Evolutionary conservation across 148 eudicot species (phyloP).

Genomic region (Mesembryanthemum crystallinum): DNA sequence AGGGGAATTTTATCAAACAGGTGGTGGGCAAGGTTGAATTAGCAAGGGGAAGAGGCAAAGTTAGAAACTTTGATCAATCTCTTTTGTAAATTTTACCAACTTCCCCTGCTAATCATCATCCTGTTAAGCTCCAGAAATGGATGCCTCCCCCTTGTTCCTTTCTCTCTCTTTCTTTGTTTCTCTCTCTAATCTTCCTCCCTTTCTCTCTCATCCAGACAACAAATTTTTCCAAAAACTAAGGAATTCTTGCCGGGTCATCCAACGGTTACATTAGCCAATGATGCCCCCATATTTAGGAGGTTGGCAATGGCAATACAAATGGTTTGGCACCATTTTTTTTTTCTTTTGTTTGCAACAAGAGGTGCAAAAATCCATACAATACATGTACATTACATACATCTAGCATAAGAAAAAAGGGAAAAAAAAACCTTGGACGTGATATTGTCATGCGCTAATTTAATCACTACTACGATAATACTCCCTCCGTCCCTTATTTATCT

Average conservation of each 20-base stretch:
- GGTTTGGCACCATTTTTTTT: too few relatives aligned
- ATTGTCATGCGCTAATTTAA: too few relatives aligned
- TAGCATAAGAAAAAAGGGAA: too few relatives aligned
- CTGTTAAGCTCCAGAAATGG: not conserved
- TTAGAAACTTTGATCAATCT: not conserved
- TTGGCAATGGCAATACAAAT: not conserved
- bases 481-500: too few relatives aligned
- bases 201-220: slow-evolving; percentile 9
- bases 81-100: slow-evolving; percentile 18
- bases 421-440: too few relatives aligned
- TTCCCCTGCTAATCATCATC: slow-evolving; percentile 31
- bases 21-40: slow-evolving; percentile 15
- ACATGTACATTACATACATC: too few relatives aligned
- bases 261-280: not conserved
- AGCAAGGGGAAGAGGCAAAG: slow-evolving; percentile 25
- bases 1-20: slow-evolving; percentile 10
- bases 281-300: slow-evolving; percentile 32
- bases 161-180: slow-evolving; percentile 5
- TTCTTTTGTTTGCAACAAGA: too few relatives aligned
- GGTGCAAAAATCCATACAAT: too few relatives aligned
- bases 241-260: slow-evolving; percentile 24
- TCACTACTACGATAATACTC: too few relatives aligned
- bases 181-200: slow-evolving; percentile 17
- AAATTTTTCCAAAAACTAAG: slow-evolving; percentile 29
- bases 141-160: not conserved